Conservation (phyloP, 202 grass and related monocot genomes). For the Zoysia matrella region DNA sequence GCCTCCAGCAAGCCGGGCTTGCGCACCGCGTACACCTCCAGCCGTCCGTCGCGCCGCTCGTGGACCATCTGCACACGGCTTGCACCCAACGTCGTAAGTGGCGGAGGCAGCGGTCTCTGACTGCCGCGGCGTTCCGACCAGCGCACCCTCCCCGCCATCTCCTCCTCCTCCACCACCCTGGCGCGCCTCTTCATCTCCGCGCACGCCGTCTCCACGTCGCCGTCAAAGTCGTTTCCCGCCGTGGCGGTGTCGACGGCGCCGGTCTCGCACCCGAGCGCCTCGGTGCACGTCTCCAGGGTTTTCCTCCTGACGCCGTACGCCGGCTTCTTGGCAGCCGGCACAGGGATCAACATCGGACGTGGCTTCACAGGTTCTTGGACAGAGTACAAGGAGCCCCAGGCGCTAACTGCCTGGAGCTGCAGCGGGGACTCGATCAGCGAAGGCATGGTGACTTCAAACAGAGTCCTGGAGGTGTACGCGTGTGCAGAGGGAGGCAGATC, state of each 20-base stretch:
- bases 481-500: neutral
- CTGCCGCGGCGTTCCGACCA: neutral
- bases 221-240: constrained; percentile 1
- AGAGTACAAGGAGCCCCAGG: constrained; percentile 60
- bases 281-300: constrained; percentile 74
- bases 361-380: constrained; percentile 26
- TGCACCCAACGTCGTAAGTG: constrained; percentile 63
- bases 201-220: neutral
- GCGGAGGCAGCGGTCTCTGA: constrained; percentile 46
- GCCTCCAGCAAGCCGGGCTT: constrained; percentile 49
- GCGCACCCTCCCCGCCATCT: neutral
- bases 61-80: constrained; percentile 56
- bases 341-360: neutral
- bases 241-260: constrained; percentile 57
- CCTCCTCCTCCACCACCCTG: neutral
- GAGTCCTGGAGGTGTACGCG: too few species aligned
- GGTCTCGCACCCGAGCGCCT: constrained; percentile 79
- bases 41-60: constrained; percentile 59
- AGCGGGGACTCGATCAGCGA: constrained; percentile 42
- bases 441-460: constrained; percentile 37
- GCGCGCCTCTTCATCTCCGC: constrained; percentile 35
- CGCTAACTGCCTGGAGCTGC: neutral
- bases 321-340: constrained; percentile 40
- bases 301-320: constrained; percentile 48
- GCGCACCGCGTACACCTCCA: constrained; percentile 59